phyloP scores from a whole-genome alignment of 2,329 filamentous ascomycete species.

The Colletotrichum orbiculare region DNA sequence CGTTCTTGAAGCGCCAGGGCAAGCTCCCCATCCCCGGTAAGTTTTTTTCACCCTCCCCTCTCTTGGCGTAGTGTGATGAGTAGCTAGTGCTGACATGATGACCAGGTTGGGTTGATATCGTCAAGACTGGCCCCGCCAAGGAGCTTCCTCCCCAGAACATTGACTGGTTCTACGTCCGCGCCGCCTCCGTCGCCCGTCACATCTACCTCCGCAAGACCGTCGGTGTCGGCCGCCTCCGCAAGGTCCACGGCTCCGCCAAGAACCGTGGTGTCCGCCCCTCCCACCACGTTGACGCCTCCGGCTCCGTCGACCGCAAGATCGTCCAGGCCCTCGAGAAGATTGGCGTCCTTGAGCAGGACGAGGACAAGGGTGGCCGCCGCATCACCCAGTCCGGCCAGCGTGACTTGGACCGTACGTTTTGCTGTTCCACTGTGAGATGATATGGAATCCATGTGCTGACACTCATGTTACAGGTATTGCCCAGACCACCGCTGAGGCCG shows the following conservation, averaged over 20 bases:
- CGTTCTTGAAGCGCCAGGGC: constrained; percentile 93
- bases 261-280: constrained; percentile 94
- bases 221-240: constrained; percentile 96
- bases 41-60: constrained; percentile 45
- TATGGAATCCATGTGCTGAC: constrained; percentile 5
- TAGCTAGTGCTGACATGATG: constrained; percentile 33
- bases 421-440: not conserved
- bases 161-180: constrained; percentile 95
- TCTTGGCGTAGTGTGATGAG: not conserved
- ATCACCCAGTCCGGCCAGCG: constrained; percentile 98
- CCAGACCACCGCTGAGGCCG: constrained; percentile 80
- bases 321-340: constrained; percentile 99
- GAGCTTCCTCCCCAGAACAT: constrained; percentile 98
- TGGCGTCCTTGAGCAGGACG: constrained; percentile 95
- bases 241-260: constrained; percentile 95
- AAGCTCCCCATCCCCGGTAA: constrained; percentile 91
- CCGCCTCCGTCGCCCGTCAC: constrained; percentile 95
- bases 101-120: constrained; percentile 97
- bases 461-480: constrained; percentile 68
- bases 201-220: constrained; percentile 99
- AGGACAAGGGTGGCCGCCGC: constrained; percentile 98
- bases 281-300: constrained; percentile 95
- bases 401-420: constrained; percentile 86
- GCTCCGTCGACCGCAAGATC: constrained; percentile 96
- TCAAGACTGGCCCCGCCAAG: constrained; percentile 97